phyloP scores from a whole-genome alignment of 495 filamentous ascomycete genomes.

The Mytilinidion resinicola region DNA sequence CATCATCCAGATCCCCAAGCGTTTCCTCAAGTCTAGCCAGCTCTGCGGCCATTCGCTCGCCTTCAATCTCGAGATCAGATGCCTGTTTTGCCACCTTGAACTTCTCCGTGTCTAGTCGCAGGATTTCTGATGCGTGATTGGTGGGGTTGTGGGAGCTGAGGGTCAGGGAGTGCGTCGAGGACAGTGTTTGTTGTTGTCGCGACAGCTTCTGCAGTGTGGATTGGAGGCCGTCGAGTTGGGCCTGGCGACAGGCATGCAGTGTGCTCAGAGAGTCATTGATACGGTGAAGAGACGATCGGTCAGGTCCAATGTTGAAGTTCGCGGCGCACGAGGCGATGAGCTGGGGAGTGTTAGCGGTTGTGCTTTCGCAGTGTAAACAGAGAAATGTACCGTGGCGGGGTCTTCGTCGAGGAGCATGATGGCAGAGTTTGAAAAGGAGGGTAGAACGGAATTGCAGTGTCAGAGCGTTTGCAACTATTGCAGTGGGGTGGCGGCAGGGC shows the following conservation, averaged over 20 bases:
- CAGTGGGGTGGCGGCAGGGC: too few relatives aligned
- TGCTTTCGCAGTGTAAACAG: background rate
- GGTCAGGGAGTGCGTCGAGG: constrained; percentile 63
- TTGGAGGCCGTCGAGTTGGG: constrained; percentile 67
- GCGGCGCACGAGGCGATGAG: constrained; percentile 83
- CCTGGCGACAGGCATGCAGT: constrained; percentile 69
- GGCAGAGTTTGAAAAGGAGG: constrained; percentile 31
- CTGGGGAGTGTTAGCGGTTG: constrained; percentile 41
- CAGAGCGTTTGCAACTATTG: too few relatives aligned
- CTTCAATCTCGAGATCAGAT: constrained; percentile 83
- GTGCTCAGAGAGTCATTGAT: constrained; percentile 76
- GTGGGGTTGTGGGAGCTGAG: constrained; percentile 62
- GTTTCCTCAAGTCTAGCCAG: constrained; percentile 66
- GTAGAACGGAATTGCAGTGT: background rate
- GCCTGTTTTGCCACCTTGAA: constrained; percentile 88
- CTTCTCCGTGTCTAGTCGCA: constrained; percentile 84
- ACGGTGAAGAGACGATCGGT: constrained; percentile 78
- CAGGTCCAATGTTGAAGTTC: constrained; percentile 90
- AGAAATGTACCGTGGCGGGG: constrained; percentile 63
- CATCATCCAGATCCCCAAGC: constrained; percentile 74
- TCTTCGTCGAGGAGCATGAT: constrained; percentile 94
- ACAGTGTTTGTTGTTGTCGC: constrained; percentile 62
- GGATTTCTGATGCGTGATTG: constrained; percentile 72
- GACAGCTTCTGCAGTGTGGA: constrained; percentile 63
- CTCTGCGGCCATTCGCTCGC: constrained; percentile 77